Percentiles rank a stretch among this genome's conserved stretches.
Evolutionary conservation across 2,329 filamentous ascomycete genomes (phyloP).

Genomic region (Cladophialophora bantiana): DNA sequence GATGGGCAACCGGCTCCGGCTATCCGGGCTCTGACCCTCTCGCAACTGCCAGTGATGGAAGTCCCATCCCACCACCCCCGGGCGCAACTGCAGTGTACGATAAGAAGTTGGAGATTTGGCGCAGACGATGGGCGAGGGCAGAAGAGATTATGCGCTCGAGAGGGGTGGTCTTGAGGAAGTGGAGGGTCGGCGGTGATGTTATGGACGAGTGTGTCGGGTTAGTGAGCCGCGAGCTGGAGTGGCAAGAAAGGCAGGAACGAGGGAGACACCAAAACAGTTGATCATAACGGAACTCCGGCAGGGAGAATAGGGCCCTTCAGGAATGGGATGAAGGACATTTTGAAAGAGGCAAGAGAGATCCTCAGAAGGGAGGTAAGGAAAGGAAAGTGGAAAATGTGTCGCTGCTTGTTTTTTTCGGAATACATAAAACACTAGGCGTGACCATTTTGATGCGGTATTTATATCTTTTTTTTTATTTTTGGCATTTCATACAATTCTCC

Average conservation of each 20-base stretch:
- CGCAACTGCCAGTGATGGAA: conserved; percentile 7
- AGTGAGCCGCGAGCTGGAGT: conserved; percentile 48
- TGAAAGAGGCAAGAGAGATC: neutral
- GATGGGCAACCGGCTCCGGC: conserved; percentile 42
- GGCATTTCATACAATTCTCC: no score
- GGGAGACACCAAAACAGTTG: conserved; percentile 5
- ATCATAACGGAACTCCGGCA: neutral
- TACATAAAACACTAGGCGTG: no score
- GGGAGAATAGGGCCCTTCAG: no score
- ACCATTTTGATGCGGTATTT: no score
- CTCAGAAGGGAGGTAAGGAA: no score
- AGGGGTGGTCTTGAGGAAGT: conserved; percentile 54
- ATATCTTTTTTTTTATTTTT: no score
- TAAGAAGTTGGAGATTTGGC: conserved; percentile 59
- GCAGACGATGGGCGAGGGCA: conserved; percentile 55
- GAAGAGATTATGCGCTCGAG: conserved; percentile 51
- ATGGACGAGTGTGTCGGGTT: conserved; percentile 54
- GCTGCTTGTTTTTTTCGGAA: no score
- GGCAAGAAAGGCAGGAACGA: conserved; percentile 3
- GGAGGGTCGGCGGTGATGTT: conserved; percentile 56
- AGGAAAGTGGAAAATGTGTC: no score
- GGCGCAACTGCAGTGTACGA: conserved; percentile 42
- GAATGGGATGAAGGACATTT: neutral
- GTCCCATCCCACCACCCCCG: neutral
- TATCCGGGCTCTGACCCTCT: conserved; percentile 34